A percentile compares a stretch with the other conserved stretches of the same genome.
Evolutionary conservation across 169 alveolate species (phyloP).

Genomic region (Eimeria sp.): DNA sequence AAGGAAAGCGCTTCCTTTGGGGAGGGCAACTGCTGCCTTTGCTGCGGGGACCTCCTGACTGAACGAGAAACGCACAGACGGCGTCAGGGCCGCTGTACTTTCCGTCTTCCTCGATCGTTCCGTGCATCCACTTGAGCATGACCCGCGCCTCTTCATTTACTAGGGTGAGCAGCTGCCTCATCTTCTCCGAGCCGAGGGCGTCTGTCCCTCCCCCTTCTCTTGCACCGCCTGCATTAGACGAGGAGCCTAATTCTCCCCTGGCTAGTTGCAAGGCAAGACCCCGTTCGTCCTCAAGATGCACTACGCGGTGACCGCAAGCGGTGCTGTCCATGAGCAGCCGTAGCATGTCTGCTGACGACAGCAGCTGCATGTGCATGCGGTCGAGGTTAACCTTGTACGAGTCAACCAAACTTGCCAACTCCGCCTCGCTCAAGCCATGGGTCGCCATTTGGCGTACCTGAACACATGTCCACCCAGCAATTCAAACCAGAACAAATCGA

Average conservation of each 20-base stretch:
- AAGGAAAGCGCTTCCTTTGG: conserved; percentile 31
- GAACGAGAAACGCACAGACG: conserved; percentile 70
- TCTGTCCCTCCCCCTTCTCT: not conserved
- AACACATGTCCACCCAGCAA: not conserved
- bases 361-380: conserved; percentile 74
- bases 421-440: conserved; percentile 73
- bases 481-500: not conserved
- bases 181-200: not conserved
- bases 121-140: conserved; percentile 70
- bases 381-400: conserved; percentile 65
- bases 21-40: conserved; percentile 8
- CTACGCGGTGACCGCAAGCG: conserved; percentile 72
- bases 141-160: conserved; percentile 67
- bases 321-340: conserved; percentile 80
- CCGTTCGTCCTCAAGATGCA: conserved; percentile 81
- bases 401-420: conserved; percentile 47
- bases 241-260: not conserved
- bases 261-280: conserved; percentile 67
- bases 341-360: conserved; percentile 77
- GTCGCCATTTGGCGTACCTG: conserved; percentile 81
- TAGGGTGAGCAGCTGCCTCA: conserved; percentile 38
- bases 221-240: not conserved
- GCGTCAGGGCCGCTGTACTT: conserved; percentile 72
- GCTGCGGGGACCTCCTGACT: conserved; percentile 60
- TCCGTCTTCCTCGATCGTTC: not conserved